These are phyloP conservation scores for Torulaspora delbrueckii DNA, from an alignment of 805 yeast genomes.

Conservation along the genomic window DNA sequence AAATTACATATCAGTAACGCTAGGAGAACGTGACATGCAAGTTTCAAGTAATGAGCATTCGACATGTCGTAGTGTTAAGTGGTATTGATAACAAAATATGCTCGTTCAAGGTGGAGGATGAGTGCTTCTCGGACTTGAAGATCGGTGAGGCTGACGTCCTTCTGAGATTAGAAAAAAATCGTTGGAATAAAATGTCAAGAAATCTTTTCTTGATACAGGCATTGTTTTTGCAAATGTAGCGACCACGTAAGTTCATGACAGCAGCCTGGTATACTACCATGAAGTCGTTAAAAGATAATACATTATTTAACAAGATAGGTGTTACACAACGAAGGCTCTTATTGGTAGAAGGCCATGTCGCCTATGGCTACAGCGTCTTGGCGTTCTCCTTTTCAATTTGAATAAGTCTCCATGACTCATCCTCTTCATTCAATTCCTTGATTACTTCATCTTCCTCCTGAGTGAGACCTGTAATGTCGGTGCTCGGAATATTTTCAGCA, in stretches of 20 bases:
- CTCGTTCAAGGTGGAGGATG: no score
- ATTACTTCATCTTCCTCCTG: constrained; percentile 41
- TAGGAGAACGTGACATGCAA: constrained; percentile 5
- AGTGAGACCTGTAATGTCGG: constrained; percentile 40
- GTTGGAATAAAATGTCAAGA: no score
- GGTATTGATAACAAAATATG: background rate
- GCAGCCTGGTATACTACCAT: background rate
- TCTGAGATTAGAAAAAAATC: no score
- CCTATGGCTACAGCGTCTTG: constrained; percentile 16
- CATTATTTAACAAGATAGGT: background rate
- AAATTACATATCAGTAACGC: constrained; percentile 14
- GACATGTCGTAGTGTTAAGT: background rate
- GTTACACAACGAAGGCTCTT: background rate
- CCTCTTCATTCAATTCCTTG: constrained; percentile 33
- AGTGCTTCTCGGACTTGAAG: background rate
- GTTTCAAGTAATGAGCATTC: constrained; percentile 1
- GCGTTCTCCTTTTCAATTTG: constrained; percentile 39
- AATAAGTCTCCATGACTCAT: constrained; percentile 35
- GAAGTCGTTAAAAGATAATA: background rate
- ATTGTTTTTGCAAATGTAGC: no score
- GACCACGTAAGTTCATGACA: no score
- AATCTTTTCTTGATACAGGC: no score
- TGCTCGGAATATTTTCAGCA: constrained; percentile 72
- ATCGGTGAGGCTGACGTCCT: no score
- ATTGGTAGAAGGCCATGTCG: background rate